phyloP scores from a whole-genome alignment of 495 filamentous ascomycete species.

The Lepidopterella palustris region DNA sequence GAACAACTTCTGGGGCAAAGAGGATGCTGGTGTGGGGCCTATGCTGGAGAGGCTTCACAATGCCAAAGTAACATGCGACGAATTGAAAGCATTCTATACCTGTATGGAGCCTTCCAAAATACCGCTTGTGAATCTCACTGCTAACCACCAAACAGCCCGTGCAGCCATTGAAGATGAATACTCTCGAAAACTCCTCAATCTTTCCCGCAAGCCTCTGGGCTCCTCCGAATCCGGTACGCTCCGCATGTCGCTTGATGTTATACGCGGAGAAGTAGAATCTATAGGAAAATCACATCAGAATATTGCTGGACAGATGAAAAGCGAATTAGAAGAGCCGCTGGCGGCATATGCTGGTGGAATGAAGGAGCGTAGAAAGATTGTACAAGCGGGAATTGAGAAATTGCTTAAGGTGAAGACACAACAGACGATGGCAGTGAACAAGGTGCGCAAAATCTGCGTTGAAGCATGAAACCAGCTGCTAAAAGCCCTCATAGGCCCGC shows the following conservation, averaged over 20 bases:
- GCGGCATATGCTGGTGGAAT: constrained; percentile 85
- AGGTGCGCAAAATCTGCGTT: constrained; percentile 46
- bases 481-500: constrained; percentile 53
- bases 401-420: constrained; percentile 85
- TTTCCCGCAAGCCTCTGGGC: constrained; percentile 83
- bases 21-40: constrained; percentile 90
- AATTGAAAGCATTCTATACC: constrained; percentile 85
- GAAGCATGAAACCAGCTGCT: constrained; percentile 13
- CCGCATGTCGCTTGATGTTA: constrained; percentile 71
- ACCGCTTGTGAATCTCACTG: background rate
- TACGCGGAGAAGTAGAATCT: constrained; percentile 86
- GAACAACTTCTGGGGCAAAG: constrained; percentile 99
- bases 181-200: constrained; percentile 77
- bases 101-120: constrained; percentile 43
- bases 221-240: constrained; percentile 84
- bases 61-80: constrained; percentile 92
- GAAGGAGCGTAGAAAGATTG: constrained; percentile 93
- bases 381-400: constrained; percentile 88
- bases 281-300: constrained; percentile 89
- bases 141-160: constrained; percentile 50
- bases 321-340: constrained; percentile 91
- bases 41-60: constrained; percentile 94
- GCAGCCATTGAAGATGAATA: constrained; percentile 97
- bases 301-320: constrained; percentile 91
- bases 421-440: constrained; percentile 86